Evolutionary conservation across 495 filamentous ascomycete species (phyloP), one percentile per base, ranked within the genome.

Genomic region (Bryoglossum gracile): DNA sequence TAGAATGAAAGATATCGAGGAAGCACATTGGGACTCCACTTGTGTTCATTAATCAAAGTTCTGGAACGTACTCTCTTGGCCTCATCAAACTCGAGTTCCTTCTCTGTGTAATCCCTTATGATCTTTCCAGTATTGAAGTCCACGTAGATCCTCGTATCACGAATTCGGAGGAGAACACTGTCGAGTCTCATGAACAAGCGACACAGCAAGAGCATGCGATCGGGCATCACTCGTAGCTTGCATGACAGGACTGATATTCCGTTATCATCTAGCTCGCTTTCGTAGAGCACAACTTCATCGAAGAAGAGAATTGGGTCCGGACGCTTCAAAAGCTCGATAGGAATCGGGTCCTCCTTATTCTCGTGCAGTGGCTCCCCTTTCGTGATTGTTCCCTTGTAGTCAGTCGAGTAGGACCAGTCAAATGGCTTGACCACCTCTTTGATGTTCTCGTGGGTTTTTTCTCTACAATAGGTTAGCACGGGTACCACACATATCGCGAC

Each of bases 191-290:
- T 85, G 68, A 94, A 98, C 63, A 95, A 84, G n/a, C 94, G 73
- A 38, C 76, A 78, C 8, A 98, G 74, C 30, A 97, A 71, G 44
- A 98, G 74, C 60, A 97, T 77, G 35, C 92, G 71, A 47, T 79
- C 77, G 25, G 86, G 86, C 87, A 96, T 95, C 39, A 95, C 92
- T 39, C 92, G 74, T 37, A 96, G 68, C 70, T 97, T 97, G 68
- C 83, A 83, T 19, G 80, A 90, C 9, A 94, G 64, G 64, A 95
- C 75, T 4, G 88, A 80, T 51, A 96, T 91, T 21, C 92, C 92
- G 64, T 98, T 98, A 63, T 98, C 92, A 33, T 95, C 92, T 46
- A 98, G 78, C 68, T 98, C 92, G 65, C 94, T 90, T 69, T 97
- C 92, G 63, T 97, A 98, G 22, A 97, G 74, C 52, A 95, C 78